Evolutionary conservation across 305 asterid genomes (phyloP), one percentile per base, ranked within the genome.

Genomic region (Solanum hybrid): DNA sequence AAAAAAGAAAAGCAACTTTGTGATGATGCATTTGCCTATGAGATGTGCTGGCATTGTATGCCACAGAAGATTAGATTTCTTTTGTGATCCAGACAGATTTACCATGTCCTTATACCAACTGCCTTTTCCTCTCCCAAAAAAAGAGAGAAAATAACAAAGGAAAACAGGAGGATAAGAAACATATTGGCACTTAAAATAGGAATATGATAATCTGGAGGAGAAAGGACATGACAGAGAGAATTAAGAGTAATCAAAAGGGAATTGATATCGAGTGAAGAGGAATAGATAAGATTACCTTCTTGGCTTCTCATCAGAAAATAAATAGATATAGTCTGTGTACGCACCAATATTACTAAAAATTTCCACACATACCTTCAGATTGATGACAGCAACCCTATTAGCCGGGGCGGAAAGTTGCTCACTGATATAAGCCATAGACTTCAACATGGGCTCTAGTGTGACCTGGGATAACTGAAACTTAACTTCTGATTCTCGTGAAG

Each of bases 361-460:
- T 87, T 71, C 71, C 40, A 34, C 76, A 86, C 94, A 87, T 73
- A 96, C 99, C 98, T 95, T 96, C 89, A 96, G 91, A 92, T 95
- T 96, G 92, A 96, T 93, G 87, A 95, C 92, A 88, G 99, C 98
- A 93, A 95, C 95, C 91, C 94, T 95, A 90, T 93, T 95, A 90
- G 95, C 97, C 24, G 97, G 94, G 90, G 94, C 71, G 3, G 96
- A 94, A 78, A 96, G 97, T 92, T 96, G 98, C 90, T 96, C 98
- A 35, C 96, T 94, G 92, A 96, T 95, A 92, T 94, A 94, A 38
- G 98, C 96, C 98, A 96, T 96, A 78, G 99, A 96, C 94, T 92
- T 95, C 93, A 95, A 90, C 97, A 94, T 95, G 89, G 98, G 98
- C 92, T 96, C 98, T 92, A 96, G 89, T n/a, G 97, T 95, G 88